Percentiles rank a stretch among this genome's conserved stretches.
Evolutionary conservation across 2,329 filamentous ascomycete species (phyloP).

Genomic region (Aspergillus niger): DNA sequence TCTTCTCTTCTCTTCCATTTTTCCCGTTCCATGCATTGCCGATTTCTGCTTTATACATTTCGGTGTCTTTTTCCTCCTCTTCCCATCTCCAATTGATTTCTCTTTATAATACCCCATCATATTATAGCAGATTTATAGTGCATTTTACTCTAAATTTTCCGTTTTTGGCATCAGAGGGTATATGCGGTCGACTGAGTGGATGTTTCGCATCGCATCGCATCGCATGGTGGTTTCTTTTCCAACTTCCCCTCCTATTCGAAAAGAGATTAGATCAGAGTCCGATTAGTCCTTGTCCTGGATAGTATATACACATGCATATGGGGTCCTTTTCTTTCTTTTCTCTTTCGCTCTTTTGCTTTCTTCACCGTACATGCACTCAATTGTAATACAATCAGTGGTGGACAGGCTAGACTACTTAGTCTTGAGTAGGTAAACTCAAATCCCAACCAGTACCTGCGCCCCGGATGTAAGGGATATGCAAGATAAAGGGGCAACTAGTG

Average conservation of each 20-base stretch:
- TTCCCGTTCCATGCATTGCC: background rate
- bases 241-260: background rate
- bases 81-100: background rate
- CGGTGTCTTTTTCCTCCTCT: background rate
- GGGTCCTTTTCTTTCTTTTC: background rate
- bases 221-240: background rate
- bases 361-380: background rate
- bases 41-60: background rate
- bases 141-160: constrained; percentile 10
- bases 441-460: too few relatives aligned
- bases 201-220: background rate
- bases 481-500: background rate
- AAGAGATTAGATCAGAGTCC: background rate
- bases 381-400: too few relatives aligned
- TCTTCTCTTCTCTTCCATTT: background rate
- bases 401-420: too few relatives aligned
- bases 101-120: constrained; percentile 1
- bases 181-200: background rate
- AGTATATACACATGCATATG: background rate
- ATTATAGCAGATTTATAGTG: background rate
- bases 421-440: background rate
- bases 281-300: background rate
- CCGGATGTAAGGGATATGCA: background rate
- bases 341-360: background rate
- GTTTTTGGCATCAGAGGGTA: constrained; percentile 1